Conservation (phyloP, 257 asterid genomes). For the Schizonepeta tenuifolia region DNA sequence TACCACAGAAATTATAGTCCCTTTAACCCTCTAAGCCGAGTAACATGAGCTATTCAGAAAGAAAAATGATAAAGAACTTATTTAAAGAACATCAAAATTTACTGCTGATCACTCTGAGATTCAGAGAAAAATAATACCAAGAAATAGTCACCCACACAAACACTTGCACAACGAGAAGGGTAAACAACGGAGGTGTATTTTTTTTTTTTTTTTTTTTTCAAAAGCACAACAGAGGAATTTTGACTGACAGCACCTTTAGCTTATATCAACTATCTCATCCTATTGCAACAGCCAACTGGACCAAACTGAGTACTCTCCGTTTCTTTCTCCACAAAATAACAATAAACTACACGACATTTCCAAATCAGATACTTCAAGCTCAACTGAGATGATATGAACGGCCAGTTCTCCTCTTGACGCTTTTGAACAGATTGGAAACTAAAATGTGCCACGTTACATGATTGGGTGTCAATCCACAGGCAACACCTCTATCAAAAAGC, state of each 20-base stretch:
- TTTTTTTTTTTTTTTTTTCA: no score
- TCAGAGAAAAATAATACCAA: not conserved
- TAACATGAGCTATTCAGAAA: not conserved
- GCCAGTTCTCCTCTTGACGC: conserved; percentile 34
- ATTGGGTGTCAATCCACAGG: conserved; percentile 66
- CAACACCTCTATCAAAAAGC: conserved; percentile 59
- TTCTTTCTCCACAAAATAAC: conserved; percentile 5
- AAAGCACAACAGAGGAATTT: not conserved
- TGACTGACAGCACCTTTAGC: not conserved
- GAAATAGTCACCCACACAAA: not conserved
- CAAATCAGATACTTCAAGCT: conserved; percentile 20
- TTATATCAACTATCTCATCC: not conserved
- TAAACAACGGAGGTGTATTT: not conserved
- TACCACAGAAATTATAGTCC: not conserved
- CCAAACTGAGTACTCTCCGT: conserved; percentile 4
- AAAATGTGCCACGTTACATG: conserved; percentile 72
- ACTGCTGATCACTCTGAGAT: not conserved
- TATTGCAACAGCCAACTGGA: not conserved
- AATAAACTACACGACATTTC: not conserved
- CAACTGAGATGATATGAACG: conserved; percentile 18
- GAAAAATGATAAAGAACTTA: not conserved
- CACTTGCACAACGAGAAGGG: not conserved
- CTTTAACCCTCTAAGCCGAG: not conserved
- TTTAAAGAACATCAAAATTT: not conserved
- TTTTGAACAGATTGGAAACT: conserved; percentile 53